Base-by-base conservation (phyloP, 768 basidiomycete species). In the Amanita polypyramis region DNA sequence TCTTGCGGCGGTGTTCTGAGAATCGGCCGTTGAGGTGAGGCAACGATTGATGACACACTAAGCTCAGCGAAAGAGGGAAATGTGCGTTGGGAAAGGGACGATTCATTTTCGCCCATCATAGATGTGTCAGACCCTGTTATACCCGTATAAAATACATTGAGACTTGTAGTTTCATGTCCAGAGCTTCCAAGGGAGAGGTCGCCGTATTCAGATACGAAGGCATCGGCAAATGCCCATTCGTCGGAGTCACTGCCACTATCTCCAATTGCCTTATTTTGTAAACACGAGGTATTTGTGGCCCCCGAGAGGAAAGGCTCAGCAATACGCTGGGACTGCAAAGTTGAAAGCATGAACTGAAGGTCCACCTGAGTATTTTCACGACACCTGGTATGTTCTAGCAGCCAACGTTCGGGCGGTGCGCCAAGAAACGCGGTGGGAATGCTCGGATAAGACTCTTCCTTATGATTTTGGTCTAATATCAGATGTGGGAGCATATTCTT, bases 341-440 rank as follows among this genome's bases (percentile, higher is more conserved):
- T 23, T 4, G 47, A 49, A 9, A 49, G 10, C 47, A 49, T 49
- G 23, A 32, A 27, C 9, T 42, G 27, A 29, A 49, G 47, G 19
- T 49, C 47, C 47, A 19, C 42, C 9, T 49, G 39, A 19, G 21
- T 32, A 32, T n/a, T 21, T 21, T 14, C 47, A 21, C 19, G 27
- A 34, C 12, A 17, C 15, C 1, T 21, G 27, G n/a, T 11, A 33
- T 40, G 21, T 15, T 15, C 38, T 14, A 19, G 27, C 19, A 30
- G 7, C 32, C 39, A 30, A 5, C 33, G 32, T 17, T 34, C 21
- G 20, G 47, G 14, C 10, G 47, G 4, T 2, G 38, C 30, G 4
- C 47, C 47, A 29, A 49, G 37, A 34, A 49, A 49, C 1, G 47
- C 40, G 17, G 47, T 49, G 41, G 47, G 47, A 49, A 49, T 49